A percentile compares a stretch with the other conserved stretches of the same genome.
phyloP scores from a whole-genome alignment of 192 early-diverging fungal genomes.

The Coemansia sp. region DNA sequence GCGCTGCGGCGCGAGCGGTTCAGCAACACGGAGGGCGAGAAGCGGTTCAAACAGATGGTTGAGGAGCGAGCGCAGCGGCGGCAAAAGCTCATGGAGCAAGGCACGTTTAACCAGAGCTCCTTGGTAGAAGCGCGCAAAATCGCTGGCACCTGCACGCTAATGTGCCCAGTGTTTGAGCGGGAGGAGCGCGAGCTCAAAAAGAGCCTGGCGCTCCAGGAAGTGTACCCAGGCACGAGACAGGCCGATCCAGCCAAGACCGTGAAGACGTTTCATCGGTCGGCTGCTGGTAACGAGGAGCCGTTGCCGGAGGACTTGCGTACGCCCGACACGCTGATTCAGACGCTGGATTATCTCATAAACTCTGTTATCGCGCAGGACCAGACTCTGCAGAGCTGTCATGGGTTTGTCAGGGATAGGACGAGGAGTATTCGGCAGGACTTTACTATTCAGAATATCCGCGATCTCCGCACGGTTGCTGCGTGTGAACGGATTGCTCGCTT shows the following conservation, averaged over 20 bases:
- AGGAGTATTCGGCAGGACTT: conserved; percentile 85
- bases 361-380: conserved; percentile 54
- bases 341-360: conserved; percentile 66
- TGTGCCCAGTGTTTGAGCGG: conserved; percentile 89
- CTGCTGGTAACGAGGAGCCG: conserved; percentile 81
- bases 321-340: conserved; percentile 61
- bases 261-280: conserved; percentile 80
- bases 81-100: conserved; percentile 60
- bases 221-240: conserved; percentile 57
- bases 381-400: conserved; percentile 64
- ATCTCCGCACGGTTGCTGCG: conserved; percentile 61
- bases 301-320: conserved; percentile 89
- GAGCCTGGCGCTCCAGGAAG: conserved; percentile 68
- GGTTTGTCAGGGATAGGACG: conserved; percentile 83
- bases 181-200: conserved; percentile 80
- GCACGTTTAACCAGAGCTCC: conserved; percentile 58
- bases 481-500: conserved; percentile 87
- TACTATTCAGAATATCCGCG: conserved; percentile 78
- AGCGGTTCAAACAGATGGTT: conserved; percentile 60
- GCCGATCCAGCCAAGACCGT: conserved; percentile 71
- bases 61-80: conserved; percentile 60
- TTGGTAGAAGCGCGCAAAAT: conserved; percentile 66
- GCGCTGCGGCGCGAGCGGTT: conserved; percentile 48
- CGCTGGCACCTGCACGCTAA: conserved; percentile 76
- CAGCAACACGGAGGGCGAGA: conserved; percentile 34